Percentiles rank a stretch among this genome's conserved stretches.
Conservation (phyloP, 2,329 filamentous ascomycete species). For the Trichoderma polysporum region DNA sequence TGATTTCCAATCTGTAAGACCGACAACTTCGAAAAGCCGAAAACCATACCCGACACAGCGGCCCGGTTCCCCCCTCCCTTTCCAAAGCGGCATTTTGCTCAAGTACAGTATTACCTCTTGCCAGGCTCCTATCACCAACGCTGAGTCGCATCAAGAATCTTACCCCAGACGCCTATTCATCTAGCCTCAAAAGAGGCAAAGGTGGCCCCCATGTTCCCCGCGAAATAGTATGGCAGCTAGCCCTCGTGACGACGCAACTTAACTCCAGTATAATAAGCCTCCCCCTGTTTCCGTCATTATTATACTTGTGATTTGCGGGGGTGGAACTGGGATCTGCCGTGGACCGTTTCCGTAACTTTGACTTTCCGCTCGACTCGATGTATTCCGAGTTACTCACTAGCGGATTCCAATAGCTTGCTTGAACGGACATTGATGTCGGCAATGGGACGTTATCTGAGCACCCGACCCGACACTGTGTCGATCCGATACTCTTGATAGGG, state of each 20-base stretch:
- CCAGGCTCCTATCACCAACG: not conserved
- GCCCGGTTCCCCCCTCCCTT: not conserved
- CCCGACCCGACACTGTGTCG: not conserved
- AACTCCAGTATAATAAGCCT: not conserved
- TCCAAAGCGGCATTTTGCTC: not conserved
- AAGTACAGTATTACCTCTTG: not conserved
- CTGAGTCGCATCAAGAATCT: not conserved
- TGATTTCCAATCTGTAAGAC: not conserved
- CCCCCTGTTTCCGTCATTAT: not conserved
- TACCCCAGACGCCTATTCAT: not conserved
- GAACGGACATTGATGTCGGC: not conserved
- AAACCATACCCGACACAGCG: not conserved
- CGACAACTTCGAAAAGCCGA: slow-evolving; percentile 1
- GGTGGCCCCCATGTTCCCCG: not conserved
- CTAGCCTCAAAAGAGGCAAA: not conserved
- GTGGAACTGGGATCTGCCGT: not conserved
- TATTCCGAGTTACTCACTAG: not conserved
- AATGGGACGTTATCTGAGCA: not conserved
- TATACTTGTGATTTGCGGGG: not conserved
- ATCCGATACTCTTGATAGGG: not conserved
- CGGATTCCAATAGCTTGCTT: not conserved
- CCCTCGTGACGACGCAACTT: not conserved
- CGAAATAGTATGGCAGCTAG: not conserved
- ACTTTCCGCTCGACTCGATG: not conserved
- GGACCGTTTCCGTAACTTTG: not conserved